Conservation (phyloP, 805 yeast genomes). For the Helenozyma baotianmanensis region DNA sequence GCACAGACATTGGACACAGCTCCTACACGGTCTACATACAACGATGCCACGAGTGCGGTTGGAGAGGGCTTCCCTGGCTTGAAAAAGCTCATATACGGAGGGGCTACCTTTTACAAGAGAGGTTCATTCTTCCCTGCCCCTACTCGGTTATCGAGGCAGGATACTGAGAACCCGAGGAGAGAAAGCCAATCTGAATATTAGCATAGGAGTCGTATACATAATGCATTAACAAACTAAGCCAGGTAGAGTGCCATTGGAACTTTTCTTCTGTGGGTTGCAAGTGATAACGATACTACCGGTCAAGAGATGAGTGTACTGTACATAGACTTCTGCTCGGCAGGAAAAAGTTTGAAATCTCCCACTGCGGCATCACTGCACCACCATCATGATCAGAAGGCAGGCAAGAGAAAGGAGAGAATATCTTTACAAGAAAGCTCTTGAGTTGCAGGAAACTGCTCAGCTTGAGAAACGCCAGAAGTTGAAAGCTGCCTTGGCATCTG, state of each 20-base stretch:
- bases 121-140: slow-evolving; percentile 17
- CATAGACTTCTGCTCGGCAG: background rate
- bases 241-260: too few relatives aligned
- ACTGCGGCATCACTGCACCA: background rate
- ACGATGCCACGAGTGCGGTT: slow-evolving; percentile 8
- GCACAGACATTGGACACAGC: slow-evolving; percentile 10
- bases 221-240: too few relatives aligned
- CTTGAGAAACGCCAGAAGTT: slow-evolving; percentile 84
- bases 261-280: too few relatives aligned
- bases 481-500: slow-evolving; percentile 84
- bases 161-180: too few relatives aligned
- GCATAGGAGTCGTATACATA: too few relatives aligned
- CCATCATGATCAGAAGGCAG: slow-evolving; percentile 72
- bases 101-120: slow-evolving; percentile 12
- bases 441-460: slow-evolving; percentile 81
- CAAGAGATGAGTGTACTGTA: background rate
- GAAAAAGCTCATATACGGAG: slow-evolving; percentile 8
- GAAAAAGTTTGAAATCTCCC: background rate
- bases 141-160: slow-evolving; percentile 12
- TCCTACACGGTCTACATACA: slow-evolving; percentile 10
- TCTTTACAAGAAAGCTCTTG: slow-evolving; percentile 80
- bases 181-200: too few relatives aligned
- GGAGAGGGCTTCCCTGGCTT: slow-evolving; percentile 5
- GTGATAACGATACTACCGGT: too few relatives aligned
- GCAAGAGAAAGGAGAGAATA: slow-evolving; percentile 97